phyloP scores from a whole-genome alignment of 108 stramenopile genomes.

The Nitzschia sp. region DNA sequence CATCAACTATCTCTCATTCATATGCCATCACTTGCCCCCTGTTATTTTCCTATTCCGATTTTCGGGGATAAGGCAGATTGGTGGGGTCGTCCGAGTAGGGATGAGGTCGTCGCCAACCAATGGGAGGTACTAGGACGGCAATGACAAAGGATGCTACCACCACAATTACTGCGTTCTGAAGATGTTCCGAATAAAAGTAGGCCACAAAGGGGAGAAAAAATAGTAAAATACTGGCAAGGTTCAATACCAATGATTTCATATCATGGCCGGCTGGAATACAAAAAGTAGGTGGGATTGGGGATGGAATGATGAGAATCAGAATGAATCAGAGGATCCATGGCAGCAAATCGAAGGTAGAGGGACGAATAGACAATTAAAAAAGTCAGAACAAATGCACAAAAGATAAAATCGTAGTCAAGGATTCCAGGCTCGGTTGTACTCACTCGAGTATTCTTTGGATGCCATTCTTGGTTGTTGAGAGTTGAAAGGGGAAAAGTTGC shows the following conservation, averaged over 20 bases:
- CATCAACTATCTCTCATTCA: no score
- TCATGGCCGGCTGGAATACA: conserved; percentile 65
- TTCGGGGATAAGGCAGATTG: conserved; percentile 58
- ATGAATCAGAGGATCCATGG: no score
- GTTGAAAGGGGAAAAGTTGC: no score
- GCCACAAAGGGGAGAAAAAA: conserved; percentile 66
- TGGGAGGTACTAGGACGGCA: conserved; percentile 64
- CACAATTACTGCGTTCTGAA: conserved; percentile 26
- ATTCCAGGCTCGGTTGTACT: no score
- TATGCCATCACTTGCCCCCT: no score
- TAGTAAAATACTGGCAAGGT: conserved; percentile 57
- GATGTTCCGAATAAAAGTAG: conserved; percentile 38
- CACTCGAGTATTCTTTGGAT: conserved; percentile 2
- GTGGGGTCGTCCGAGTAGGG: conserved; percentile 72
- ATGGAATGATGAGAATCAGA: neutral
- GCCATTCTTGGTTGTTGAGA: no score
- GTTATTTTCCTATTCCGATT: conserved; percentile 11
- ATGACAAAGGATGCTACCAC: conserved; percentile 46
- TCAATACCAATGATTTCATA: conserved; percentile 70
- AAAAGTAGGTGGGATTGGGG: neutral
- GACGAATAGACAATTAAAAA: no score
- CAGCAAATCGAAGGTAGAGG: no score
- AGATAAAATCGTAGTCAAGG: no score
- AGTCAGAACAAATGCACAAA: no score
- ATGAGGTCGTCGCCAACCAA: conserved; percentile 81